Conservation (phyloP, 495 filamentous ascomycete genomes). For the Ramalina intermedia region DNA sequence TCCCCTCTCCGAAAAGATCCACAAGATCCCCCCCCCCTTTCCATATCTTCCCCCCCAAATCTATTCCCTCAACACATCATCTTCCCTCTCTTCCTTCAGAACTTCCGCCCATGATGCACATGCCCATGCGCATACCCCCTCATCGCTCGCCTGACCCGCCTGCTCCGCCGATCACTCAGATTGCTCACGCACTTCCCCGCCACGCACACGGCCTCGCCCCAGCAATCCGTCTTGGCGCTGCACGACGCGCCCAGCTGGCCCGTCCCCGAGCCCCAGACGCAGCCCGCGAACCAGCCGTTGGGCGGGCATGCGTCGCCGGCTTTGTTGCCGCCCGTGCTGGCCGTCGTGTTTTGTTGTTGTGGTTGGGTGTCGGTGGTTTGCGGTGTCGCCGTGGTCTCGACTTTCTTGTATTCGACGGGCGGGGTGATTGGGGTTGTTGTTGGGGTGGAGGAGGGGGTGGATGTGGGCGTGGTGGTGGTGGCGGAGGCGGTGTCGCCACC, state of each 20-base stretch:
- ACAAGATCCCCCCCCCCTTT: no score
- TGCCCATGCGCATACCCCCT: background rate
- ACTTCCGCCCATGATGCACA: no score
- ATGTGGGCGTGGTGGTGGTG: background rate
- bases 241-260: slow-evolving; percentile 1
- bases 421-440: background rate
- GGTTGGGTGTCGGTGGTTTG: background rate
- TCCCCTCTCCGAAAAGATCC: no score
- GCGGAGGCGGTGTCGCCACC: background rate
- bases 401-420: background rate
- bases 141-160: background rate
- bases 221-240: background rate
- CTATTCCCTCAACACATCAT: no score
- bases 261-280: background rate
- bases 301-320: background rate
- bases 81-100: no score
- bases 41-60: no score
- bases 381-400: background rate
- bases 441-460: background rate
- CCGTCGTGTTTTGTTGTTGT: background rate
- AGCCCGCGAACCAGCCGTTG: background rate
- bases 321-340: background rate
- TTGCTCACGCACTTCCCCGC: background rate
- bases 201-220: background rate
- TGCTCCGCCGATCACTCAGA: background rate